Evolutionary conservation across 176 grass and related monocot species (phyloP).

Genomic region (Tillandsia leiboldiana): DNA sequence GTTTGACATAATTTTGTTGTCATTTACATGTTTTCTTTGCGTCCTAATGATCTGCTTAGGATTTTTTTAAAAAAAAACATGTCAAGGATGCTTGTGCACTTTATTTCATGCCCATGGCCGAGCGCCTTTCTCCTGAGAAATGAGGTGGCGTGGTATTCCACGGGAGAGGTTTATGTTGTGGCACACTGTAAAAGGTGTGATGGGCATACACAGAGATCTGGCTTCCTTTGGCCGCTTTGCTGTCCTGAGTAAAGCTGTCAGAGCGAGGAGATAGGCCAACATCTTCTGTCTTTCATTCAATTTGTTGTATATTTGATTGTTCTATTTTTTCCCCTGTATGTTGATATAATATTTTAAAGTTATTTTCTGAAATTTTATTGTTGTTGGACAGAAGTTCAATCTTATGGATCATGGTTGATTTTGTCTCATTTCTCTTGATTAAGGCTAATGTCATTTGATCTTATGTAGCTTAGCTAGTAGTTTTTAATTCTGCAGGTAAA

Average conservation of each 20-base stretch:
- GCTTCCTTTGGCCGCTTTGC: slow-evolving; percentile 6
- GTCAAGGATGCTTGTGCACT: not conserved
- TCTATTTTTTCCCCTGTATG: not conserved
- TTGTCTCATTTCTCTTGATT: not conserved
- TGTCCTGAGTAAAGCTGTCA: not conserved
- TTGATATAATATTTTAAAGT: not conserved
- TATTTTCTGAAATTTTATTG: not conserved
- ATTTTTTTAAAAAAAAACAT: too few relatives aligned
- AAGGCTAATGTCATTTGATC: not conserved
- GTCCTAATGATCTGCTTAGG: too few relatives aligned
- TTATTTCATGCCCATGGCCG: slow-evolving; percentile 14
- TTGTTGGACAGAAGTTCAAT: not conserved
- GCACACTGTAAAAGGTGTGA: slow-evolving; percentile 14
- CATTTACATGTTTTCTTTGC: not conserved
- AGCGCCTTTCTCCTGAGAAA: slow-evolving; percentile 16
- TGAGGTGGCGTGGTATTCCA: slow-evolving; percentile 26
- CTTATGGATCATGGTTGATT: not conserved
- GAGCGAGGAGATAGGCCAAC: slow-evolving; percentile 1
- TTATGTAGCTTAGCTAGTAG: not conserved
- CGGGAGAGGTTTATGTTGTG: slow-evolving; percentile 16
- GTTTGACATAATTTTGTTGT: not conserved
- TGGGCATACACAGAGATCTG: slow-evolving; percentile 14
- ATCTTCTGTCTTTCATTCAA: not conserved
- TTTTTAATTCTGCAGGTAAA: not conserved
- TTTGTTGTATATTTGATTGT: not conserved